Conservation (phyloP, 139 green algal genomes). For the Nannochloris sp. region DNA sequence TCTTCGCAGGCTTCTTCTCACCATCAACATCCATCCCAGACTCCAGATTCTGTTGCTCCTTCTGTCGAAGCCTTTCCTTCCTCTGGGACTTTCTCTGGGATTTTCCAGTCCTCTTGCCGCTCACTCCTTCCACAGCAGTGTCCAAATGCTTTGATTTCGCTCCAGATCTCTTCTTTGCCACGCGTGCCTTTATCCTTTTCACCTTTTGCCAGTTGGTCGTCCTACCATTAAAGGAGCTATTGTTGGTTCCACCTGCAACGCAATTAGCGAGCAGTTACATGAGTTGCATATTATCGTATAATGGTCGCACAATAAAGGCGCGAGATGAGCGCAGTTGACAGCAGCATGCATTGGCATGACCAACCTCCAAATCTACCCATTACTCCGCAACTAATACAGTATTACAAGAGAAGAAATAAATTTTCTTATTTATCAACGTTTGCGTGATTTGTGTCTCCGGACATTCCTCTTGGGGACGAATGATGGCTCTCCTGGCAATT, state of each 20-base stretch:
- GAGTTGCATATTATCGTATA: too few relatives aligned
- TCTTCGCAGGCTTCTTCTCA: conserved; percentile 7
- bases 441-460: conserved; percentile 23
- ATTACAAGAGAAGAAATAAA: too few relatives aligned
- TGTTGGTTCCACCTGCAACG: conserved; percentile 9
- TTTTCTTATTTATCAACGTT: conserved; percentile 17
- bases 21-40: conserved; percentile 31
- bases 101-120: conserved; percentile 23
- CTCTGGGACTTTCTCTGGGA: conserved; percentile 15
- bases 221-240: conserved; percentile 15
- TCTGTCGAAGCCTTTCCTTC: conserved; percentile 22
- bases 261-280: not conserved
- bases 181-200: conserved; percentile 15
- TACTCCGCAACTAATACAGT: too few relatives aligned
- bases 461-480: conserved; percentile 42
- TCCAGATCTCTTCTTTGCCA: conserved; percentile 18
- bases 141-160: not conserved
- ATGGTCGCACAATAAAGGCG: too few relatives aligned
- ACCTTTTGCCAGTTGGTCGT: conserved; percentile 20
- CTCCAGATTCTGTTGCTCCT: conserved; percentile 37
- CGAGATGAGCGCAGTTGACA: too few relatives aligned
- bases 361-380: too few relatives aligned
- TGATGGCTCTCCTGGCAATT: not conserved
- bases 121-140: conserved; percentile 12
- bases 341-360: too few relatives aligned